Conservation (phyloP, 2,329 filamentous ascomycete genomes). For the Fusarium transvaalense region DNA sequence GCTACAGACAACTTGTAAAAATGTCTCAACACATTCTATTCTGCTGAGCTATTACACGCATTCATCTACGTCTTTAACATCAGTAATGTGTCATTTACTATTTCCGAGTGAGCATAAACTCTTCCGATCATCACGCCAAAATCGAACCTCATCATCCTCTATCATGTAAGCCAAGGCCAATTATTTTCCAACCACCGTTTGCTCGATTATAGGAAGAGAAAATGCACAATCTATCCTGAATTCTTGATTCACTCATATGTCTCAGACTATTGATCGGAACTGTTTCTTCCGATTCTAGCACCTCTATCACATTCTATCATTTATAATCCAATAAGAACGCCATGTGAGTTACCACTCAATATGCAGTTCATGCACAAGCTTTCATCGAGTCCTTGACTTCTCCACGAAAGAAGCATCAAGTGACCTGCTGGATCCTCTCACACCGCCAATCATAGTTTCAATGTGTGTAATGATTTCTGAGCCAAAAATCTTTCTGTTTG, state of each 20-base stretch:
- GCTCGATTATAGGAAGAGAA: conserved; percentile 2
- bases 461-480: neutral
- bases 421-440: neutral
- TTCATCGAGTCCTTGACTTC: neutral
- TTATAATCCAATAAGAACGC: conserved; percentile 3
- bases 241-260: conserved; percentile 1
- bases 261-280: neutral
- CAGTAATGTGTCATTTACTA: neutral
- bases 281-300: conserved; percentile 15
- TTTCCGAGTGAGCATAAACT: conserved; percentile 8
- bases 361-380: conserved; percentile 16
- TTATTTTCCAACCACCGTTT: conserved; percentile 3
- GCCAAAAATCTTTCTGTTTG: neutral
- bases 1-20: neutral
- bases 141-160: conserved; percentile 11
- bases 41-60: neutral
- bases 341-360: neutral
- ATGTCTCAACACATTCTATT: neutral
- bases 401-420: neutral
- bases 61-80: neutral
- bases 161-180: conserved; percentile 10
- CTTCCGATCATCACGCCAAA: conserved; percentile 14
- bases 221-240: neutral
- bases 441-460: neutral
- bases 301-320: conserved; percentile 18